phyloP scores from a whole-genome alignment of 176 grass and related monocot genomes.

The Saccharum officinarum region DNA sequence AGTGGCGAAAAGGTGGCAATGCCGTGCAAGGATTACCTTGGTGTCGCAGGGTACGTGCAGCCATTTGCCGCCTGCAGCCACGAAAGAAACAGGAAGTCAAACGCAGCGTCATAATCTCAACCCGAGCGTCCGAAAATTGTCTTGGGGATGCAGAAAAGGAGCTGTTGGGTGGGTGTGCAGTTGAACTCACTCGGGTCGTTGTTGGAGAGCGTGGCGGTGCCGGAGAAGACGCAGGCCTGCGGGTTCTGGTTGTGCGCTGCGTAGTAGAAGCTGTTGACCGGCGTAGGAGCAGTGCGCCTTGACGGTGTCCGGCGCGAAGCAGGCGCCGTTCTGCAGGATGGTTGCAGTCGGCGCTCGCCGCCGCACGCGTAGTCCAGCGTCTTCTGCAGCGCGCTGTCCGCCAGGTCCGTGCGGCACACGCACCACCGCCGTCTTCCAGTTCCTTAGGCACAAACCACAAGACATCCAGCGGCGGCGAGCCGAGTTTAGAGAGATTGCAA shows the following conservation, averaged over 20 bases:
- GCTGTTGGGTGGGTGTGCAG: not conserved
- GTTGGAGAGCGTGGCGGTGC: conserved; percentile 31
- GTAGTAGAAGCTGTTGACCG: conserved; percentile 92
- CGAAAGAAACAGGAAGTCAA: conserved; percentile 12
- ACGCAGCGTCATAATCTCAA: not conserved
- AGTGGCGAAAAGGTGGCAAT: conserved; percentile 2
- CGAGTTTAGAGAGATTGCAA: not conserved
- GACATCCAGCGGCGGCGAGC: not conserved
- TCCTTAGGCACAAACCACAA: not conserved
- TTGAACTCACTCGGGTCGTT: conserved; percentile 65
- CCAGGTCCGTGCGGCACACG: conserved; percentile 56
- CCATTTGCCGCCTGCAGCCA: conserved; percentile 51
- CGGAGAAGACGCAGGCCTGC: conserved; percentile 68
- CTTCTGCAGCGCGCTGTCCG: conserved; percentile 61
- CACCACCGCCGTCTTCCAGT: conserved; percentile 71
- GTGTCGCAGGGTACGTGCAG: conserved; percentile 64
- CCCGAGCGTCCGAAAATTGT: not conserved
- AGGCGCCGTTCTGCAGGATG: conserved; percentile 57
- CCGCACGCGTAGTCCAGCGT: conserved; percentile 87
- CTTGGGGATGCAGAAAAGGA: not conserved
- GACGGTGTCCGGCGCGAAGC: conserved; percentile 73
- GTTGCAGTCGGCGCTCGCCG: conserved; percentile 70
- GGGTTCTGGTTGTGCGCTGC: conserved; percentile 68
- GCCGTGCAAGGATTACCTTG: conserved; percentile 47
- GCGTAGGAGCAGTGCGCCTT: conserved; percentile 86